Base-by-base conservation (phyloP, 148 eudicot genomes). In the Dianthus caryophyllus region DNA sequence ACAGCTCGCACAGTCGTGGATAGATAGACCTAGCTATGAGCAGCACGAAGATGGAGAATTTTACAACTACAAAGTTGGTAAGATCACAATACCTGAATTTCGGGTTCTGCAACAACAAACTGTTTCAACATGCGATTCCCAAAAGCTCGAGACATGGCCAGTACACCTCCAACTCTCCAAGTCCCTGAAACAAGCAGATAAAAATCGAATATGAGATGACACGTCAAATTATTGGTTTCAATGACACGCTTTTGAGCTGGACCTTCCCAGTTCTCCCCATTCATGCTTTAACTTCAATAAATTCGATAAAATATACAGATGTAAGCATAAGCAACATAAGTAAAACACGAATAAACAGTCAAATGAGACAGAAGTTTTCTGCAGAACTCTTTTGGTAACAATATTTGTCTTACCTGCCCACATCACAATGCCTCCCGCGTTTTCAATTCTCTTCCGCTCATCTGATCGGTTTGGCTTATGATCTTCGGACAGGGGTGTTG, bases 81-180 rank as follows among this genome's bases (percentile, higher is more conserved):
- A 48, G 25, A 33, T 56, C 29, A 67, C 67, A 61, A 38, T 44
- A 90, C 99, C 97, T 90, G 99, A 75, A 94, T 94, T 85, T 94
- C 99, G 74, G 99, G 99, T 66, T 94, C 99, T 49, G 96, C 97
- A 49, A 90, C 89, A 36, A 90, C 97, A 77, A 73, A 94, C 68
- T 94, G 99, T 78, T 94, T 94, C 76, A 94, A 76, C 99, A 94
- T 90, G 64, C 99, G 96, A 65, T 94, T 87, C 9, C 97, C 97
- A 81, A 94, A 94, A 76, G 99, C 99, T 71, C 99, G 97, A 30
- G 99, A 94, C 99, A 94, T 94, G 54, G 98, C 98, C 72, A 94
- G 78, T 58, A 94, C 97, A 61, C 98, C 98, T 62, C 98, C 98
- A 58, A 94, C 99, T 75, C 99, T 84, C 99, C 99, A 94, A 68